Base-by-base conservation (phyloP, 2,329 filamentous ascomycete species). In the Pseudogymnoascus destructans region DNA sequence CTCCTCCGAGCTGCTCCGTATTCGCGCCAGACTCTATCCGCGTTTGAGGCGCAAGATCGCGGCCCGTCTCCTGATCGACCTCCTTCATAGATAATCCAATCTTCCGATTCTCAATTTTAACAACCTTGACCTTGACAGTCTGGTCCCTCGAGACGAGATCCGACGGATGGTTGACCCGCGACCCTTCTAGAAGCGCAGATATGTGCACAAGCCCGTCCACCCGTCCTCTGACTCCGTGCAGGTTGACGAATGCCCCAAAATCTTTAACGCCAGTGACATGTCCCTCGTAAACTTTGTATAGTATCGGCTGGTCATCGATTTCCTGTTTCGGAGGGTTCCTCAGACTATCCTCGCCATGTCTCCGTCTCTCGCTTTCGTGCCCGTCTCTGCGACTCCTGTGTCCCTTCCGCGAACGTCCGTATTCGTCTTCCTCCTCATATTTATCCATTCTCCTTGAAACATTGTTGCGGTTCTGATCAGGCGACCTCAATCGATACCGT, bases 21-120 rank as follows among this genome's bases (percentile, higher is more conserved):
- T 98, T 98, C 9, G 93, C 93, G 6, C 93, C 93, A 1, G 92
- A 93, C 27, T 87, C 84, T 66, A 97, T 81, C 52, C 86, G 79
- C 60, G 80, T 80, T 62, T 91, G 84, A 0, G 91, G 89, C 27
- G 85, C 82, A 36, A 95, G 74, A 67, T 98, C 93, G 67, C 82
- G 80, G 5, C 93, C 93, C 2, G 87, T 91, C 27, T 81, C 79
- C 70, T 98, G 93, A 65, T 98, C 92, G 13, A 96, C 91, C 61
- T 96, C 92, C 68, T 95, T 95, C 91, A 98, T 96, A 0, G 91
- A 95, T 5, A 98, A 74, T 0, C 90, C 91, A 66, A 97, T 85
- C 25, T 88, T 80, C 57, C 77, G 82, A 3, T 86, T 85, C 67
- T 97, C 87, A 57, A 95, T 84, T 68, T 87, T 95, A 66, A 86